Percentiles rank a stretch among this genome's conserved stretches.
These are phyloP conservation scores for Trypanosoma lewisi DNA, from an alignment of 208 protist species.

Conservation along the genomic window DNA sequence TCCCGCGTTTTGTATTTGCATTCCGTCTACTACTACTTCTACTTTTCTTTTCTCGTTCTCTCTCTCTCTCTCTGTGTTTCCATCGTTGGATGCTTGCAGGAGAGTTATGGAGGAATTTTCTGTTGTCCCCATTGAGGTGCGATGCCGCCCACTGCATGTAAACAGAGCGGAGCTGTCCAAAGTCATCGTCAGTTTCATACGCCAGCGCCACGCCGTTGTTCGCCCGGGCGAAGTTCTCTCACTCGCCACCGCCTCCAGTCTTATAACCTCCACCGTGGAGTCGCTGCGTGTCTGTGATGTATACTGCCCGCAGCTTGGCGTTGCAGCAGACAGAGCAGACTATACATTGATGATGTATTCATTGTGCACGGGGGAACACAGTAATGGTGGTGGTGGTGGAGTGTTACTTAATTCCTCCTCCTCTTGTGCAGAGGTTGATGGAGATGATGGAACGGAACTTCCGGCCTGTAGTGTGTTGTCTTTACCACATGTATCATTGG, in stretches of 20 bases:
- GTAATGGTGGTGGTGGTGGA: no score
- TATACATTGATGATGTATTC: conserved; percentile 24
- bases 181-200: conserved; percentile 30
- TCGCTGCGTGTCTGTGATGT: conserved; percentile 62
- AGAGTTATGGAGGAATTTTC: conserved; percentile 14
- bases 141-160: conserved; percentile 23
- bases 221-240: conserved; percentile 33
- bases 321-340: conserved; percentile 11
- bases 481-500: conserved; percentile 67
- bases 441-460: conserved; percentile 20
- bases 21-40: no score
- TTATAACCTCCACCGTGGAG: conserved; percentile 23
- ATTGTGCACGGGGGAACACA: conserved; percentile 5
- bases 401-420: not conserved
- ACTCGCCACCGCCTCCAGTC: conserved; percentile 23
- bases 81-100: no score
- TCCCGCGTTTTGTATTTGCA: conserved; percentile 2
- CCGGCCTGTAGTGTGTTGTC: conserved; percentile 46
- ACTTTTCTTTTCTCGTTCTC: conserved; percentile 5
- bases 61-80: not conserved
- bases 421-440: conserved; percentile 1
- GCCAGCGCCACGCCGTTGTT: conserved; percentile 16
- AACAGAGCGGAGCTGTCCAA: conserved; percentile 43
- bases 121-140: conserved; percentile 53
- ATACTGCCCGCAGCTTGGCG: conserved; percentile 19